Evolutionary conservation across 805 yeast species (phyloP).

Genomic region (Yarrowia sp.): DNA sequence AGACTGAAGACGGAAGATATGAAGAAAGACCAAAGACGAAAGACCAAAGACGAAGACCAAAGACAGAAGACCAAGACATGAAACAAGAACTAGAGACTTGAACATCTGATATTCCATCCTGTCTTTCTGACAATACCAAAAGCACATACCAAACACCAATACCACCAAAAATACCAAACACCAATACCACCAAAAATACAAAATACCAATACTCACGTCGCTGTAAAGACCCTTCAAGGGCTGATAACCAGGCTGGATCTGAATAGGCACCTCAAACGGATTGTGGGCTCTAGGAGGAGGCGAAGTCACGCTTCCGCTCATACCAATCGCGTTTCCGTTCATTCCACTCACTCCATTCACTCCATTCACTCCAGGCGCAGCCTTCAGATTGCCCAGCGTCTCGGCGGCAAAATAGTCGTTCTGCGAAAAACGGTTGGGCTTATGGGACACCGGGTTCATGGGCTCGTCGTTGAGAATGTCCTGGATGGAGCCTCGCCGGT

Average conservation of each 20-base stretch:
- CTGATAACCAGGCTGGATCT: slow-evolving; percentile 21
- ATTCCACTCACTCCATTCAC: no score
- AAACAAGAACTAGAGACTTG: no score
- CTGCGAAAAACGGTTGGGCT: neutral
- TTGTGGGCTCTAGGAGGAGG: neutral
- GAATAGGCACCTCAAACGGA: slow-evolving; percentile 18
- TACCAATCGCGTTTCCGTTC: no score
- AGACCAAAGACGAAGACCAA: no score
- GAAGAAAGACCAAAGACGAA: no score
- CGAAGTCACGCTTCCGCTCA: neutral
- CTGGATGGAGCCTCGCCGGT: slow-evolving; percentile 8
- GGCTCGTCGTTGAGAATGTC: slow-evolving; percentile 11
- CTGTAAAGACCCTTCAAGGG: slow-evolving; percentile 23
- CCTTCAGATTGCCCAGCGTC: slow-evolving; percentile 6
- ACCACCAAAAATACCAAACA: no score
- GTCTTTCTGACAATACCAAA: neutral
- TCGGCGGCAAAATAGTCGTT: slow-evolving; percentile 12
- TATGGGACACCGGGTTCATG: neutral
- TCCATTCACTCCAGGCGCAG: no score
- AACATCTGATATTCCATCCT: no score
- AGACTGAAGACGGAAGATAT: no score
- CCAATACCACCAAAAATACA: neutral
- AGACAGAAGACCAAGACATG: no score
- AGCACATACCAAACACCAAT: neutral
- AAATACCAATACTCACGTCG: slow-evolving; percentile 4